Evolutionary conservation across 1,284 basidiomycete species (phyloP), one percentile per base, ranked within the genome.

Genomic region (Schizophyllum amplum): DNA sequence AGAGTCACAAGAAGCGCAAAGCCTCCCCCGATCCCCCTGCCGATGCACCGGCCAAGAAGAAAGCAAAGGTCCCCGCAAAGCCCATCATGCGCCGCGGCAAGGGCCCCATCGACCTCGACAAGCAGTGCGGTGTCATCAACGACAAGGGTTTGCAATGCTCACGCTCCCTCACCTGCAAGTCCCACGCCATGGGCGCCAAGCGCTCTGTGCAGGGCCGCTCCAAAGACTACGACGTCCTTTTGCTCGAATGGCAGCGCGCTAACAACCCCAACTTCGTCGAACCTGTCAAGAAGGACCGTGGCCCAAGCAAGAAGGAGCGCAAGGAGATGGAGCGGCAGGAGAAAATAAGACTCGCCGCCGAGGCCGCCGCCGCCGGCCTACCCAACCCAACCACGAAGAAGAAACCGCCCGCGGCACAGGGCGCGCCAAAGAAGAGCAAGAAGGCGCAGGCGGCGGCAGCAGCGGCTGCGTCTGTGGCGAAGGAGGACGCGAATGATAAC

Each of bases 131-230:
- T 56, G 96, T 99, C 51, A 95, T 98, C 70, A 98, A 96, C 74
- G 95, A 98, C 74, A 98, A 98, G 69, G 83, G 83, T 51, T 75
- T 94, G 9, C 94, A 92, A 0, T 99, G 96, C 70, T 93, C 94
- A n/a, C 91, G 96, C 47, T 94, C 93, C 13, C 81, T 99, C 42
- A 98, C 96, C 0, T 99, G 96, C 79, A 99, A 99, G 72, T 94
- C 96, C 4, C 96, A 99, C 69, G 90, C 92, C 1, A 97, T 99
- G 90, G 94, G 94, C 26, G 92, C 94, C 24, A 99, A 99, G 71
- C 89, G 97, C 21, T 82, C 91, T 5, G 94, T 99, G 0, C 80
- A 84, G 62, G 94, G 94, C 25, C 90, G 97, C 7, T 91, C 91
- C 0, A 83, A 87, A 53, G 72, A 76, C 1, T 99, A 94, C 70